Evolutionary conservation across 1,284 basidiomycete genomes (phyloP), one percentile per base, ranked within the genome.

Genomic region (Xerocomus nothofagi): DNA sequence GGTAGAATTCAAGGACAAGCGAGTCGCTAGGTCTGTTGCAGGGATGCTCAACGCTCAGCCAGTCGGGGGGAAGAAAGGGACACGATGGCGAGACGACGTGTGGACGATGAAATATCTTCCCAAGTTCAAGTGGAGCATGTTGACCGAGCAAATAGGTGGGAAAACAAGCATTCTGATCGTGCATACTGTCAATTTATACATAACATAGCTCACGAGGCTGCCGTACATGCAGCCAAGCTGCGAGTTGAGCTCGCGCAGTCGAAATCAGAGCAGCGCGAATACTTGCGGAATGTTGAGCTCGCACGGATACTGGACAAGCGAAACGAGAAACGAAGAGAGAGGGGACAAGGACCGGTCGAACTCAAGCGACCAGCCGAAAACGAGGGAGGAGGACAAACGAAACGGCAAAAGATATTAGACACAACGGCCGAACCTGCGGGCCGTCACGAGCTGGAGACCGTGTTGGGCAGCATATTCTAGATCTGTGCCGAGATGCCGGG

Each of bases 91-190:
- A 63, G 94, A 99, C 65, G 95, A 99, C 58, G 85, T 99, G 7
- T 99, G 97, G 97, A 98, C 97, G 38, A 97, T 99, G 93, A 96
- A 96, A 68, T 99, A 99, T 67, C 76, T 99, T 44, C 93, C 93
- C 7, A 91, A 86, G 57, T 99, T 98, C 79, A 98, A 97, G 68
- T 99, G 97, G 97, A 88, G 89, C 69, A 98, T 98, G 95, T 77
- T 99, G 53, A 95, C 93, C 11, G 97, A 98, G 71, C 96, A 98
- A 79, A 88, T 99, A 65, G 93, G 95, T 95, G 67, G 69, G 93
- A 80, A 14, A 52, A 38, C 21, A 27, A 48, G 41, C 17, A 33
- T 36, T 26, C 31, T 42, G 14, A 33, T 15, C n/a, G 52, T 52
- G 27, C 17, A 20, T 17, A 34, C 31, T 12, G 43, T 48, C 18